These are phyloP conservation scores for Morella rubra DNA, from an alignment of 306 rosid species.

Conservation along the genomic window DNA sequence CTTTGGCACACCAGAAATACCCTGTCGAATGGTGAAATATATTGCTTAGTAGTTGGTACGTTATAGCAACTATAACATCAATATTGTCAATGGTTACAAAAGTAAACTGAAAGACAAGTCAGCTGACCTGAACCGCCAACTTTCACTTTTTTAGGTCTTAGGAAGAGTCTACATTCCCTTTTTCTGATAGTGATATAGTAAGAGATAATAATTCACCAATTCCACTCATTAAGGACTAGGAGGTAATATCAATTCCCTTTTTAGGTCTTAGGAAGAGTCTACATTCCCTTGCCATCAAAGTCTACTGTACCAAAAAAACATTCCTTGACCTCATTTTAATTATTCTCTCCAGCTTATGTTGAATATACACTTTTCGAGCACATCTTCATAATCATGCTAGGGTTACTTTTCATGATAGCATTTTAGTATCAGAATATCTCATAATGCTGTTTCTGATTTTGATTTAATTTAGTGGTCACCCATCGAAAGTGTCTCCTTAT, in stretches of 20 bases:
- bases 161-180: not conserved
- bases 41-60: slow-evolving; percentile 25
- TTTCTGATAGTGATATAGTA: not conserved
- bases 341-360: not conserved
- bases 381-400: not conserved
- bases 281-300: too few species aligned
- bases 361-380: too few species aligned
- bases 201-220: not conserved
- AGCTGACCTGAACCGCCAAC: not conserved
- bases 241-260: too few species aligned
- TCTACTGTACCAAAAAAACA: not conserved
- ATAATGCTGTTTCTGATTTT: not conserved
- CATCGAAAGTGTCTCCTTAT: not conserved
- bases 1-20: slow-evolving; percentile 56
- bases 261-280: too few species aligned
- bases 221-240: not conserved
- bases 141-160: not conserved
- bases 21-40: slow-evolving; percentile 40
- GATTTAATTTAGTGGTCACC: not conserved
- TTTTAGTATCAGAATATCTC: not conserved
- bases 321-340: not conserved
- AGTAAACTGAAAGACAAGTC: not conserved
- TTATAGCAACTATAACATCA: not conserved
- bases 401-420: not conserved
- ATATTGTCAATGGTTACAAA: not conserved